Evolutionary conservation across 108 stramenopile genomes (phyloP).

Genomic region (Conticribra guillardii): DNA sequence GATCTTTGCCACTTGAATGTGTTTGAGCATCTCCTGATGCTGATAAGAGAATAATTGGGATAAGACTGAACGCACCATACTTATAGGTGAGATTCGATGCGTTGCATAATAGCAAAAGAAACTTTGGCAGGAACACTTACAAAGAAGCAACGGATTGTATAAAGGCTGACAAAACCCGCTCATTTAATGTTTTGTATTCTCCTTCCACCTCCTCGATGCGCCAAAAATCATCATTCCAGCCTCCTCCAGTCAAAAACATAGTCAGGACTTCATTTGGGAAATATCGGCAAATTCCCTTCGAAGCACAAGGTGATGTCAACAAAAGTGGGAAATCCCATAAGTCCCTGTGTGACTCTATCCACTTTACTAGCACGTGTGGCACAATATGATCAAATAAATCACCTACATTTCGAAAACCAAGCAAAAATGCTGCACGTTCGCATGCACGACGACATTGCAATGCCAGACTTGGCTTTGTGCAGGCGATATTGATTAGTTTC

Average conservation of each 20-base stretch:
- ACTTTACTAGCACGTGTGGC: constrained; percentile 53
- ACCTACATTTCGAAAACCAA: constrained; percentile 48
- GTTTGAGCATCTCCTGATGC: constrained; percentile 1
- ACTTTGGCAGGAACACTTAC: neutral
- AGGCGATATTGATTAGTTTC: constrained; percentile 56
- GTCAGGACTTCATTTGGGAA: constrained; percentile 38
- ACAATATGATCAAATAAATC: constrained; percentile 50
- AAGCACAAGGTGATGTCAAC: constrained; percentile 55
- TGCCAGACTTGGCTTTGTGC: constrained; percentile 37
- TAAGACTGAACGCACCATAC: constrained; percentile 24
- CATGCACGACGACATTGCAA: constrained; percentile 62
- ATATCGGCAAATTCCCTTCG: constrained; percentile 25
- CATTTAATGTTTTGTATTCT: constrained; percentile 6
- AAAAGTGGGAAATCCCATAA: constrained; percentile 52
- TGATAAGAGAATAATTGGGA: constrained; percentile 39
- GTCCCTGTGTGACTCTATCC: constrained; percentile 43
- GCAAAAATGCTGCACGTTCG: constrained; percentile 56
- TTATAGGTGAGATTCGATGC: neutral
- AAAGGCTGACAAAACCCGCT: constrained; percentile 29
- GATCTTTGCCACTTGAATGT: constrained; percentile 10
- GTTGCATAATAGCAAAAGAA: neutral
- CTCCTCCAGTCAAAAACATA: constrained; percentile 24
- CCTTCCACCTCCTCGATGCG: constrained; percentile 6
- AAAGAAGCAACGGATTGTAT: constrained; percentile 7
- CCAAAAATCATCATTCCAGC: constrained; percentile 43